Percentiles rank a stretch among this genome's conserved stretches.
These are phyloP conservation scores for Xerocomus cyaneibrunnescens DNA, from an alignment of 1,284 basidiomycete genomes.

Conservation along the genomic window DNA sequence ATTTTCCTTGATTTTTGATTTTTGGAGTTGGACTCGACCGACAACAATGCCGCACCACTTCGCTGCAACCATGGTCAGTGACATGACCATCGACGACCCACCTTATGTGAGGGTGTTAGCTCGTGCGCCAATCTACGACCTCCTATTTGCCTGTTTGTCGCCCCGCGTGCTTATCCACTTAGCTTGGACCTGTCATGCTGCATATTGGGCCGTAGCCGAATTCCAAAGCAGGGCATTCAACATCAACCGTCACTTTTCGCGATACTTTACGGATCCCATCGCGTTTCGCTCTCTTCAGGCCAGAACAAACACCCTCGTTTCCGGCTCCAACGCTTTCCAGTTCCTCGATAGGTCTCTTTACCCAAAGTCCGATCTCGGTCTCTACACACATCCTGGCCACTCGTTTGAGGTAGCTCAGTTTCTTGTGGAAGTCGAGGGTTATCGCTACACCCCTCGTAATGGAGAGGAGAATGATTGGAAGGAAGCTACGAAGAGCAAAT, in stretches of 20 bases:
- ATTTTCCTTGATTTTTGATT: no score
- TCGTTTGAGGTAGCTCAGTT: constrained; percentile 30
- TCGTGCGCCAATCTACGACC: constrained; percentile 24
- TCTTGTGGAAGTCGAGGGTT: constrained; percentile 32
- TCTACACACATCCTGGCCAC: constrained; percentile 40
- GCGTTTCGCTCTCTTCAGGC: constrained; percentile 47
- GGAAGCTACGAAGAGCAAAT: constrained; percentile 5
- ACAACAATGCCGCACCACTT: no score
- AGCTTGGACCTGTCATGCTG: constrained; percentile 14
- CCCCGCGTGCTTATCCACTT: constrained; percentile 19
- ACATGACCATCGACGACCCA: neutral
- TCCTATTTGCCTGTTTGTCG: constrained; percentile 17
- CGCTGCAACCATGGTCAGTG: no score
- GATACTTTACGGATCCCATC: constrained; percentile 30
- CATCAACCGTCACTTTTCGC: constrained; percentile 27
- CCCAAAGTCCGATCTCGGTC: constrained; percentile 47
- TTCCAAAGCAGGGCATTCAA: constrained; percentile 25
- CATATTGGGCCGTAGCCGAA: constrained; percentile 1
- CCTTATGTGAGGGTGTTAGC: constrained; percentile 9
- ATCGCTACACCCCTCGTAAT: constrained; percentile 20
- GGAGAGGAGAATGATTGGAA: constrained; percentile 14
- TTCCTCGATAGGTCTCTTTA: constrained; percentile 47
- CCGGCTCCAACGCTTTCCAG: constrained; percentile 51
- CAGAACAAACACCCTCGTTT: constrained; percentile 44
- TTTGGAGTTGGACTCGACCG: no score